phyloP scores from a whole-genome alignment of 164 flowering plant species.

The Berberis vulgaris region DNA sequence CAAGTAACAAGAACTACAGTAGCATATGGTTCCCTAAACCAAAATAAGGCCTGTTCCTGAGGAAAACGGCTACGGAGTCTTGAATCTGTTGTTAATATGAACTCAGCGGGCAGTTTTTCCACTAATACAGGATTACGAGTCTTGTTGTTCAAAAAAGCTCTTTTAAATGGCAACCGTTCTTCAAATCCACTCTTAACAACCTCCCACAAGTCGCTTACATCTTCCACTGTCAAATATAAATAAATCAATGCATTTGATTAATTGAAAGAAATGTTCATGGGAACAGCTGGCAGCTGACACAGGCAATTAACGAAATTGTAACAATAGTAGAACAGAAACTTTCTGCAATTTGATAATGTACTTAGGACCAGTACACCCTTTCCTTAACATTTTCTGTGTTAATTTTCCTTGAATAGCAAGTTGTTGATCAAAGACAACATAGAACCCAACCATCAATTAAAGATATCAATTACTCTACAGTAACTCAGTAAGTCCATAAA shows the following conservation, averaged over 20 bases:
- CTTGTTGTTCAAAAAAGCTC: slow-evolving; percentile 79
- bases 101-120: slow-evolving; percentile 75
- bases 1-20: slow-evolving; percentile 91
- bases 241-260: neutral
- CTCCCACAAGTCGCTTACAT: slow-evolving; percentile 95
- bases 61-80: slow-evolving; percentile 93
- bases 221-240: slow-evolving; percentile 62
- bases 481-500: neutral
- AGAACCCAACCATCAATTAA: neutral
- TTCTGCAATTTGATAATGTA: no score
- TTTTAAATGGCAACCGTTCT: slow-evolving; percentile 68
- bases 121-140: slow-evolving; percentile 78
- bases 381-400: no score
- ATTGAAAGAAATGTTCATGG: neutral
- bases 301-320: neutral
- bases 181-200: slow-evolving; percentile 59
- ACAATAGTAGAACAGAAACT: neutral
- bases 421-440: neutral
- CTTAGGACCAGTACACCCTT: no score
- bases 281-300: neutral
- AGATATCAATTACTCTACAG: neutral
- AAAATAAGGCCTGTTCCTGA: slow-evolving; percentile 78
- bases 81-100: slow-evolving; percentile 82
- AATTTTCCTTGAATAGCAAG: neutral
- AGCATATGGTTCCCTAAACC: slow-evolving; percentile 98